Percentiles rank a stretch among this genome's conserved stretches.
phyloP scores from a whole-genome alignment of 139 green algal species.

The Mychonastes homosphaera region DNA sequence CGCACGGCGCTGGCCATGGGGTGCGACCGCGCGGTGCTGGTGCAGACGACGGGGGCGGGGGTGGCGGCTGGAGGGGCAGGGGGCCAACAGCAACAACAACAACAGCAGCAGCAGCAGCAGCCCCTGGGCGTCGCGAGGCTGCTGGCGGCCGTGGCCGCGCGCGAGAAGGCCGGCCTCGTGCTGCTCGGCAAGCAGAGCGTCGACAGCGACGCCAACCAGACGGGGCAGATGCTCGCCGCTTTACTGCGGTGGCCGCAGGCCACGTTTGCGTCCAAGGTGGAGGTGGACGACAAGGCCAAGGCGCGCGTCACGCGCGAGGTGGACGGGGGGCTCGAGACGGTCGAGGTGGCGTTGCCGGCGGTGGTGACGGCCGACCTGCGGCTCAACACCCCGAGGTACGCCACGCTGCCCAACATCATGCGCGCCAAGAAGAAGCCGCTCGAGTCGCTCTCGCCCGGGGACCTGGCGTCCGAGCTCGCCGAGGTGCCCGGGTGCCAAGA shows the following conservation, averaged over 20 bases:
- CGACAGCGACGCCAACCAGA: slow-evolving; percentile 84
- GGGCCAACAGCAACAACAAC: too few relatives aligned
- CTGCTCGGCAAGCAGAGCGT: slow-evolving; percentile 93
- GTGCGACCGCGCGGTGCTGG: slow-evolving; percentile 71
- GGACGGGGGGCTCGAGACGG: slow-evolving; percentile 71
- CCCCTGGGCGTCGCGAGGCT: slow-evolving; percentile 71
- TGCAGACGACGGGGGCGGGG: slow-evolving; percentile 24
- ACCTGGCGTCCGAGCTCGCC: slow-evolving; percentile 24
- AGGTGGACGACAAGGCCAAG: slow-evolving; percentile 30
- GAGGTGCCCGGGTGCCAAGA: not conserved
- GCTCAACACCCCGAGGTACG: slow-evolving; percentile 88
- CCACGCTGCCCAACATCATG: slow-evolving; percentile 87
- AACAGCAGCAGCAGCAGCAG: slow-evolving; percentile 31
- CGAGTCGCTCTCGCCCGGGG: slow-evolving; percentile 27
- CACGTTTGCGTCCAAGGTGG: slow-evolving; percentile 81
- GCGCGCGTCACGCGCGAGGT: slow-evolving; percentile 61
- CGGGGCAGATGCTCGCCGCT: slow-evolving; percentile 82
- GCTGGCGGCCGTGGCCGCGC: slow-evolving; percentile 51
- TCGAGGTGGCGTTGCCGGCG: slow-evolving; percentile 60
- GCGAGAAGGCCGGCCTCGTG: slow-evolving; percentile 47
- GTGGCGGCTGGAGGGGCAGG: too few relatives aligned
- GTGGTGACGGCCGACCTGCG: slow-evolving; percentile 86
- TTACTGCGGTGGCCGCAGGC: slow-evolving; percentile 82
- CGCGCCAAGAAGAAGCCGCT: slow-evolving; percentile 87
- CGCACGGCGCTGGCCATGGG: slow-evolving; percentile 84